These are phyloP conservation scores for Isabelozyma rhagii DNA, from an alignment of 805 yeast species.

Conservation along the genomic window DNA sequence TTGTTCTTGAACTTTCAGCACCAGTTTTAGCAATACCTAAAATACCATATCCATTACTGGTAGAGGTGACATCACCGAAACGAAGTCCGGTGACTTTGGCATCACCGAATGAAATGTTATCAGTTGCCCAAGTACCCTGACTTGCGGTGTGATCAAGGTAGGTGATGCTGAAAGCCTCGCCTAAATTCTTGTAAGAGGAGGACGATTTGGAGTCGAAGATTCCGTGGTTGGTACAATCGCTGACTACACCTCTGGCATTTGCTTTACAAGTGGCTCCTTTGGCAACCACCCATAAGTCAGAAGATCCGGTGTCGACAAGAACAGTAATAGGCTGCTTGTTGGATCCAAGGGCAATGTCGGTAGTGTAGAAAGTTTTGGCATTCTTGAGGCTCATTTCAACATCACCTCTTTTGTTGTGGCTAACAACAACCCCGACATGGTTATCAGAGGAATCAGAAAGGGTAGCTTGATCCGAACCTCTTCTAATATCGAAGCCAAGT, in stretches of 20 bases:
- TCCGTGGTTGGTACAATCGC: slow-evolving; percentile 4
- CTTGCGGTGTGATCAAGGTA: slow-evolving; percentile 5
- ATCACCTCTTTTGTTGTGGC: background rate
- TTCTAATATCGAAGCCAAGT: background rate
- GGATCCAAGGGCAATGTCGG: slow-evolving; percentile 17
- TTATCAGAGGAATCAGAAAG: background rate
- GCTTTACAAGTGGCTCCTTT: slow-evolving; percentile 8
- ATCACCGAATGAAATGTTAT: slow-evolving; percentile 5
- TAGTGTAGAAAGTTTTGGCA: background rate
- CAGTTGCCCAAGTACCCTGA: slow-evolving; percentile 15
- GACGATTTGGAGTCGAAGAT: slow-evolving; percentile 6
- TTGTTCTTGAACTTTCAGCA: slow-evolving; percentile 6
- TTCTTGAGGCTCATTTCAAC: background rate
- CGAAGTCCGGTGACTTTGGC: slow-evolving; percentile 36
- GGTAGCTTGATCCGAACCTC: background rate
- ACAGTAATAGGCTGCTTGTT: slow-evolving; percentile 16
- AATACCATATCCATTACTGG: slow-evolving; percentile 67
- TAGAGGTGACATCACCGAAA: slow-evolving; percentile 69
- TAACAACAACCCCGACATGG: background rate
- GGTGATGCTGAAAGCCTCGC: background rate
- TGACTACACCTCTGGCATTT: slow-evolving; percentile 1
- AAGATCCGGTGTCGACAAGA: slow-evolving; percentile 26
- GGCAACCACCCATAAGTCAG: slow-evolving; percentile 25
- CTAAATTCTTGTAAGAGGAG: slow-evolving; percentile 1
- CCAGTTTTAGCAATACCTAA: slow-evolving; percentile 47